These are phyloP conservation scores for Carex parvula DNA, from an alignment of 176 grass and related monocot genomes.

Conservation along the genomic window DNA sequence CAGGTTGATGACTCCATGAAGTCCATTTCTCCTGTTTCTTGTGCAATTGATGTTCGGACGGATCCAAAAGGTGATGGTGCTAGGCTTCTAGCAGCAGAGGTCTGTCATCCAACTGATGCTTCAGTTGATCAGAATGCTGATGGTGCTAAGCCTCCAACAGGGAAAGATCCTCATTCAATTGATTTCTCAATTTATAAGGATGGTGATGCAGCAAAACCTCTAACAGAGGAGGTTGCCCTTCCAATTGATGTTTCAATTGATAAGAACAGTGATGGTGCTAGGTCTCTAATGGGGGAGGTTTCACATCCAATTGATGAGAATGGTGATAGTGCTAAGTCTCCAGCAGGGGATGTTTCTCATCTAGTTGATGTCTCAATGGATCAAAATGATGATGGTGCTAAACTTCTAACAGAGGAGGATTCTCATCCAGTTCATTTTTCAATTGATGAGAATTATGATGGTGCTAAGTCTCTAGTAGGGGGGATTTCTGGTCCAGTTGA, in stretches of 20 bases:
- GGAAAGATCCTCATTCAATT: neutral
- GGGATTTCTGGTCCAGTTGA: neutral
- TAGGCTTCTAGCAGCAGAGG: neutral
- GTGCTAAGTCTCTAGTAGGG: neutral
- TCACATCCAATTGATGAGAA: neutral
- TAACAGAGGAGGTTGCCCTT: neutral
- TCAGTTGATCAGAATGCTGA: slow-evolving; percentile 1
- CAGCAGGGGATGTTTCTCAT: neutral
- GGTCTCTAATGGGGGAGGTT: neutral
- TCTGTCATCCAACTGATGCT: slow-evolving; percentile 18
- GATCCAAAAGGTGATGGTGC: neutral
- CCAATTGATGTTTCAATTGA: slow-evolving; percentile 3
- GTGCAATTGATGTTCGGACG: neutral
- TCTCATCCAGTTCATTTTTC: neutral
- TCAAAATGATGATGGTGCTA: neutral
- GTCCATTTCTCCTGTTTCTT: slow-evolving; percentile 21
- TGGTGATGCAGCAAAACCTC: neutral
- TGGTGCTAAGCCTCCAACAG: neutral
- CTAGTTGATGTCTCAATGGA: neutral
- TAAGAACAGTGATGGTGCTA: neutral
- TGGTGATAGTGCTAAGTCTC: neutral
- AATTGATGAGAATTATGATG: neutral
- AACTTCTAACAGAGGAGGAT: neutral
- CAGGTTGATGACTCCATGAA: slow-evolving; percentile 36
- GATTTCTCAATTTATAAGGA: neutral